Evolutionary conservation across 345 rosid genomes (phyloP).

Genomic region (Populus tremula): DNA sequence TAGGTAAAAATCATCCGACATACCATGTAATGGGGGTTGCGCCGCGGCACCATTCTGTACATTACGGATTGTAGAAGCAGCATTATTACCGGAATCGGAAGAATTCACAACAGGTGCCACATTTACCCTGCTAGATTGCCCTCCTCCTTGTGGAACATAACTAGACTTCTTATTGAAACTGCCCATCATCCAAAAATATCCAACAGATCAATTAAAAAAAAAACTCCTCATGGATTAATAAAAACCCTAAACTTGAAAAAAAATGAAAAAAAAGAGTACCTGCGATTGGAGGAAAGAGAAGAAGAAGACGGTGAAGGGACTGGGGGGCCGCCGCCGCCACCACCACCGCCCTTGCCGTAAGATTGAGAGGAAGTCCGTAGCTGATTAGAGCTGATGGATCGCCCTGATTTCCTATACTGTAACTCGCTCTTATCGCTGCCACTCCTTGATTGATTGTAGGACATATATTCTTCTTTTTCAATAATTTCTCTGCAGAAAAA

Average conservation of each 20-base stretch:
- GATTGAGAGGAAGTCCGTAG: slow-evolving; percentile 68
- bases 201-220: neutral
- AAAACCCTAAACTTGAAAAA: neutral
- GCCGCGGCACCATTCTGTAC: slow-evolving; percentile 56
- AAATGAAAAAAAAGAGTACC: slow-evolving; percentile 33
- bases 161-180: slow-evolving; percentile 63
- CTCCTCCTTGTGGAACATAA: slow-evolving; percentile 66
- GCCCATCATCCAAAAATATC: neutral
- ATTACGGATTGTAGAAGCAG: slow-evolving; percentile 34
- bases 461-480: slow-evolving; percentile 64
- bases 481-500: slow-evolving; percentile 13
- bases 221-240: neutral
- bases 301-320: slow-evolving; percentile 62
- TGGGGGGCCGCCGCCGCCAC: slow-evolving; percentile 36
- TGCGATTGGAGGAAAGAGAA: slow-evolving; percentile 44
- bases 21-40: slow-evolving; percentile 61
- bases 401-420: slow-evolving; percentile 64
- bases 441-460: slow-evolving; percentile 92
- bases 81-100: slow-evolving; percentile 34
- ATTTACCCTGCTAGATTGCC: slow-evolving; percentile 60
- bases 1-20: neutral
- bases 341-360: slow-evolving; percentile 66
- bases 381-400: slow-evolving; percentile 66
- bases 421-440: slow-evolving; percentile 78
- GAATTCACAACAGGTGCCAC: slow-evolving; percentile 34